phyloP scores from a whole-genome alignment of 2,329 filamentous ascomycete species.

The Hypomyces rosellus region DNA sequence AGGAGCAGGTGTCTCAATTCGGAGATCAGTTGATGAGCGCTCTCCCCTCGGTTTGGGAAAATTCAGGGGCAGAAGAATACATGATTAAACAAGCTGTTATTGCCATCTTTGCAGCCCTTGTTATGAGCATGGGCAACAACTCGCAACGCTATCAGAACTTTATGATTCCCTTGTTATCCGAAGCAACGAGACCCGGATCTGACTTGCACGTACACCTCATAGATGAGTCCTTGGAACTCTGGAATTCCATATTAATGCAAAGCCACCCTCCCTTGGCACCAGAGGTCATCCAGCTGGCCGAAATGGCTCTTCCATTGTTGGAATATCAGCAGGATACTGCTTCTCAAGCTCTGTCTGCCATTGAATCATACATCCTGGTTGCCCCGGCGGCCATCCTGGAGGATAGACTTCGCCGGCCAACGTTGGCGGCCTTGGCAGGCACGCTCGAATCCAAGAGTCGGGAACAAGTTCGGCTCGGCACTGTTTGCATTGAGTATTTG shows the following conservation, averaged over 20 bases:
- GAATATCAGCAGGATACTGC: conserved; percentile 60
- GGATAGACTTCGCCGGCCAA: conserved; percentile 47
- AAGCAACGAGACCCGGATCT: conserved; percentile 71
- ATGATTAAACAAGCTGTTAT: conserved; percentile 92
- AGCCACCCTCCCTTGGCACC: conserved; percentile 55
- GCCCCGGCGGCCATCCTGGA: conserved; percentile 61
- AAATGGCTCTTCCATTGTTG: conserved; percentile 59
- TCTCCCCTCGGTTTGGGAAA: conserved; percentile 77
- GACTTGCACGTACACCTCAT: conserved; percentile 74
- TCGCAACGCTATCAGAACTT: conserved; percentile 73
- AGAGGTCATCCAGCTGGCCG: conserved; percentile 57
- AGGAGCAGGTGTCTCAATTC: conserved; percentile 59
- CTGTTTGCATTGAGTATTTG: conserved; percentile 57
- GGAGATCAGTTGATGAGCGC: conserved; percentile 77
- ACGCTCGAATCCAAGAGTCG: conserved; percentile 48
- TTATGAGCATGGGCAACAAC: conserved; percentile 75
- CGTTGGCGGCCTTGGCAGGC: conserved; percentile 42
- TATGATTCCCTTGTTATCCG: conserved; percentile 75
- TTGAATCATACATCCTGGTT: conserved; percentile 65
- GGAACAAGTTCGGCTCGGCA: conserved; percentile 52
- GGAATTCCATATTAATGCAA: conserved; percentile 67
- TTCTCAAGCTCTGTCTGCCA: conserved; percentile 54
- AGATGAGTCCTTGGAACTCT: conserved; percentile 87
- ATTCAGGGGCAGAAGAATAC: conserved; percentile 72
- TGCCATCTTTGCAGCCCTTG: conserved; percentile 74